Evolutionary conservation across 2,329 filamentous ascomycete species (phyloP).

Genomic region (Orbilia oligospora): DNA sequence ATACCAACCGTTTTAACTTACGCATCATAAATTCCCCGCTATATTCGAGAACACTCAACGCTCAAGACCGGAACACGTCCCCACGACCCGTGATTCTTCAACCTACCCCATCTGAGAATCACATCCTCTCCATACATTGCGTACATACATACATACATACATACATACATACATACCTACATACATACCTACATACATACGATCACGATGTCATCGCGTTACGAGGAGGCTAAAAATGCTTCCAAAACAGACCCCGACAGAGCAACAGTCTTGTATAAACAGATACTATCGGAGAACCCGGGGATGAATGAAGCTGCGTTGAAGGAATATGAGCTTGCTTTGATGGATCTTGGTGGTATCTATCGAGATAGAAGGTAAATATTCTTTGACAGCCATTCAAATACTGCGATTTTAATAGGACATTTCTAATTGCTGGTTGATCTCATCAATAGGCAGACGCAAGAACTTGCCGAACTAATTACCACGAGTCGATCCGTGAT

Average conservation of each 20-base stretch:
- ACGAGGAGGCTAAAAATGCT: constrained; percentile 90
- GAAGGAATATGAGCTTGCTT: constrained; percentile 89
- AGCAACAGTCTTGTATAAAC: constrained; percentile 89
- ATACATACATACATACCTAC: no score
- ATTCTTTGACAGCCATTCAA: neutral
- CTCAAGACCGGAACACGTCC: constrained; percentile 25
- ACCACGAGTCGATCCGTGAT: constrained; percentile 90
- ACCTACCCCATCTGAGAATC: constrained; percentile 11
- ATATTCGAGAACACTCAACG: constrained; percentile 12
- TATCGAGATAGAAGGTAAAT: constrained; percentile 89
- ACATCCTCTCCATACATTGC: constrained; percentile 58
- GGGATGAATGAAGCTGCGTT: constrained; percentile 87
- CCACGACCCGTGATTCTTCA: constrained; percentile 39
- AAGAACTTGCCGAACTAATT: constrained; percentile 90
- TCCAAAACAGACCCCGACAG: constrained; percentile 84
- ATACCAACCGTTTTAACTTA: neutral
- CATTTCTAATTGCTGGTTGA: neutral
- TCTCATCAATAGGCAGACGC: constrained; percentile 69
- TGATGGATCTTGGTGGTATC: constrained; percentile 90
- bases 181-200: no score
- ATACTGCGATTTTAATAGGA: constrained; percentile 3
- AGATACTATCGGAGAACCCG: constrained; percentile 87
- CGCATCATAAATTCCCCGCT: neutral
- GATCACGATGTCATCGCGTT: constrained; percentile 71
- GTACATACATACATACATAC: no score